A percentile compares a stretch with the other conserved stretches of the same genome.
These are phyloP conservation scores for Metschnikowia cubensis DNA, from an alignment of 805 yeast species.

Conservation along the genomic window DNA sequence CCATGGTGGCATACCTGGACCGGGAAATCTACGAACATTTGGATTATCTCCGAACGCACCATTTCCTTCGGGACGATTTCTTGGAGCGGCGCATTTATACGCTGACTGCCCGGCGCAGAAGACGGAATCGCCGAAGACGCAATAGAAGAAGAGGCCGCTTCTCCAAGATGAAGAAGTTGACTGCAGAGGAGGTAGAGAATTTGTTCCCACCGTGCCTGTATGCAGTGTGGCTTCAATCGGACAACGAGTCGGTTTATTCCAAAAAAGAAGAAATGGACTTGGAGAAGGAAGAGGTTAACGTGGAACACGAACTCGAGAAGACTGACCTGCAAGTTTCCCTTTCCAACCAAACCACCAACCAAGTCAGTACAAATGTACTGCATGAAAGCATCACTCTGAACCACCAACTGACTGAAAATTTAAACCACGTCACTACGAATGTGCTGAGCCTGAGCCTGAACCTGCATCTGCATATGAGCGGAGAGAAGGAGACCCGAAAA, in stretches of 20 bases:
- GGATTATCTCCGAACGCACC: constrained; percentile 32
- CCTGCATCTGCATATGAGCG: neutral
- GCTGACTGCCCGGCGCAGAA: constrained; percentile 10
- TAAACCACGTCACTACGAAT: neutral
- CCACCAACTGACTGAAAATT: too few species aligned
- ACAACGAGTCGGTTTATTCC: constrained; percentile 17
- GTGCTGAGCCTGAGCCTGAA: neutral
- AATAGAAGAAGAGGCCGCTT: constrained; percentile 39
- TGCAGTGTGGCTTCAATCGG: constrained; percentile 54
- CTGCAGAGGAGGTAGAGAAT: constrained; percentile 55
- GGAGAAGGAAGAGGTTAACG: neutral
- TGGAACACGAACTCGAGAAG: neutral
- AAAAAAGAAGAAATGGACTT: neutral
- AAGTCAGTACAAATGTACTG: neutral
- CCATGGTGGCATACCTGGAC: constrained; percentile 16
- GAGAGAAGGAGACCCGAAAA: neutral
- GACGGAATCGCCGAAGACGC: constrained; percentile 23
- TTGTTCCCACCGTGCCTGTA: constrained; percentile 58
- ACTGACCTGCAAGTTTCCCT: neutral
- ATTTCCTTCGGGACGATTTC: constrained; percentile 29
- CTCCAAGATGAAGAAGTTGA: constrained; percentile 47
- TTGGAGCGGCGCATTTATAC: constrained; percentile 24
- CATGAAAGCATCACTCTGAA: too few species aligned
- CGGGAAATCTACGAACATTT: constrained; percentile 34
- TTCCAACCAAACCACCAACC: neutral